These are phyloP conservation scores for Sporothrix phasma DNA, from an alignment of 2,329 filamentous ascomycete species.

Conservation along the genomic window DNA sequence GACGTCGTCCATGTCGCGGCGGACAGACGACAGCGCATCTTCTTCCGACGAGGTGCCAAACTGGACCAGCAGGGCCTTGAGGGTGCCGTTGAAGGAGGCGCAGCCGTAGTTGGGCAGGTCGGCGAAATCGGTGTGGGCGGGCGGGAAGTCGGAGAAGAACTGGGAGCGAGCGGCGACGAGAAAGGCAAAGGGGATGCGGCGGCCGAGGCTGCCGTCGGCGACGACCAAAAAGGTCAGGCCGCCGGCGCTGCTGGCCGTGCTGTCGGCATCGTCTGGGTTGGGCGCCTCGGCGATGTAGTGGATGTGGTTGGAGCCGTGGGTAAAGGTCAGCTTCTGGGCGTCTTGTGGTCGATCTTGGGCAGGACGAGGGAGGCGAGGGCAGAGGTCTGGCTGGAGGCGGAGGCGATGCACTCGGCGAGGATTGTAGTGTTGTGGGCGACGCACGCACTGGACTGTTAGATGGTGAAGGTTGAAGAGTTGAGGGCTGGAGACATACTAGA, in stretches of 20 bases:
- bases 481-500: conserved; percentile 15
- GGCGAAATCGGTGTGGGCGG: conserved; percentile 59
- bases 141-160: conserved; percentile 64
- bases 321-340: conserved; percentile 88
- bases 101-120: conserved; percentile 82
- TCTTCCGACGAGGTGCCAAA: conserved; percentile 69
- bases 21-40: conserved; percentile 75
- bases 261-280: conserved; percentile 50
- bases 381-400: conserved; percentile 71
- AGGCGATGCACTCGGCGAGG: conserved; percentile 82
- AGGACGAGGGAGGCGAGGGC: conserved; percentile 89
- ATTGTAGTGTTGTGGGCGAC: conserved; percentile 92
- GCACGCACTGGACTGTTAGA: conserved; percentile 55
- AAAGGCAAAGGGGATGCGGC: conserved; percentile 86
- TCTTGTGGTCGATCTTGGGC: conserved; percentile 78
- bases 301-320: conserved; percentile 82
- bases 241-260: conserved; percentile 46
- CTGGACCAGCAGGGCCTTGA: conserved; percentile 70
- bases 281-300: conserved; percentile 89
- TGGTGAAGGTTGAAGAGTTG: not conserved
- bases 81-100: conserved; percentile 71
- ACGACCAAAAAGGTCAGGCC: conserved; percentile 89
- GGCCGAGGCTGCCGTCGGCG: conserved; percentile 67
- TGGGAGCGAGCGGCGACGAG: conserved; percentile 82
- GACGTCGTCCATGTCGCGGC: conserved; percentile 85